Conservation (phyloP, 2,329 filamentous ascomycete species). For the Ophiostoma piceae region DNA sequence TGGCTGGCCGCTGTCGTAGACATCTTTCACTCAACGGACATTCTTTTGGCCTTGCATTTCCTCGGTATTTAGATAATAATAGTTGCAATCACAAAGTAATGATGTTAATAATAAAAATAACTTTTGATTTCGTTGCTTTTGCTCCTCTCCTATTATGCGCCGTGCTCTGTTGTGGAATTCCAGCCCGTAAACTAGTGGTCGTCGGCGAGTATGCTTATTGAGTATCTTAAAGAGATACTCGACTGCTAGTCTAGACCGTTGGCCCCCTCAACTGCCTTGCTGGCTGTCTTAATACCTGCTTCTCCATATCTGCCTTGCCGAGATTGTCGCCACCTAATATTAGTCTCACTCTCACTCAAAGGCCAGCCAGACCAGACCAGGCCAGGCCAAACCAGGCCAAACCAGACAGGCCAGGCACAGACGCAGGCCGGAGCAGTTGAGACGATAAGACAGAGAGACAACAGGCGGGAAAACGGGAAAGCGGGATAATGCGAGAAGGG, state of each 20-base stretch:
- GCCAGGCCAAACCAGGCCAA: background rate
- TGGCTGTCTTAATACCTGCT: background rate
- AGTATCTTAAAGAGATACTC: background rate
- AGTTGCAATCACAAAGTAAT: background rate
- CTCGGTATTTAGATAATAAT: background rate
- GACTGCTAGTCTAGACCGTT: background rate
- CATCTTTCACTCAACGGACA: background rate
- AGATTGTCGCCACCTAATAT: background rate
- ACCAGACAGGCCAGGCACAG: background rate
- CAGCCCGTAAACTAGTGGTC: background rate
- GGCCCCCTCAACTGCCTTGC: background rate
- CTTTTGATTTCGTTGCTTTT: conserved; percentile 10
- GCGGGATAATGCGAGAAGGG: no score
- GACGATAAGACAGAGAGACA: background rate
- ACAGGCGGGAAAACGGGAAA: background rate
- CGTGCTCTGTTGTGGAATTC: background rate
- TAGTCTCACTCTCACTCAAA: background rate
- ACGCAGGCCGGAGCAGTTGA: background rate
- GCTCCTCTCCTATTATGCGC: background rate
- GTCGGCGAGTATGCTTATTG: no score
- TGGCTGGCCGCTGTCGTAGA: background rate
- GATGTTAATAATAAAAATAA: background rate
- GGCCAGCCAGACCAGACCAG: background rate
- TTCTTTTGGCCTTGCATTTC: no score
- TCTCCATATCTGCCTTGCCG: background rate